These are phyloP conservation scores for Trichoderma simmonsii DNA, from an alignment of 2,329 filamentous ascomycete species.

Conservation along the genomic window DNA sequence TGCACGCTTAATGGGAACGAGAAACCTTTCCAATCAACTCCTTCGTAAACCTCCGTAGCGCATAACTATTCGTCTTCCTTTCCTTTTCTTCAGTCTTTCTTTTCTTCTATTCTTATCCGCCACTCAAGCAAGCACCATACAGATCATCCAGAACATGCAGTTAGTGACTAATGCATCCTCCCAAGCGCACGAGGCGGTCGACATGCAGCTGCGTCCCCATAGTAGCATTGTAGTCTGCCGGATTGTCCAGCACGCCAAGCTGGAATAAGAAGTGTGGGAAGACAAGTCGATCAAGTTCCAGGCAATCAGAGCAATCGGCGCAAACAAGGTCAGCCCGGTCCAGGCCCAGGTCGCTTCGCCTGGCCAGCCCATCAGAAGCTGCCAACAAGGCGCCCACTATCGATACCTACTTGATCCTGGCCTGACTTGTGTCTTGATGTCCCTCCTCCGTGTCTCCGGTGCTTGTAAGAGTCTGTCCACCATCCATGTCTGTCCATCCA, in stretches of 20 bases:
- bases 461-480: background rate
- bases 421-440: background rate
- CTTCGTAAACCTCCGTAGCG: background rate
- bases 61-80: background rate
- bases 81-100: background rate
- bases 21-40: background rate
- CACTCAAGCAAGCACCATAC: background rate
- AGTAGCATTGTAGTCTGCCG: background rate
- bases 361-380: slow-evolving; percentile 16
- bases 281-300: background rate
- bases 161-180: background rate
- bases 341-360: background rate
- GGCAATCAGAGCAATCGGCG: background rate
- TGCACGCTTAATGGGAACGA: background rate
- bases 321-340: background rate
- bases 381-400: slow-evolving; percentile 12
- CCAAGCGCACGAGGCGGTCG: slow-evolving; percentile 6
- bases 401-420: background rate
- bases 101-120: background rate
- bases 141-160: background rate
- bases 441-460: background rate
- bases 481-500: background rate
- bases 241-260: background rate
- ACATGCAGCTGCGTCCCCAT: background rate
- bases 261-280: background rate